These are phyloP conservation scores for Xylaria multiplex DNA, from an alignment of 2,329 filamentous ascomycete genomes.

Conservation along the genomic window DNA sequence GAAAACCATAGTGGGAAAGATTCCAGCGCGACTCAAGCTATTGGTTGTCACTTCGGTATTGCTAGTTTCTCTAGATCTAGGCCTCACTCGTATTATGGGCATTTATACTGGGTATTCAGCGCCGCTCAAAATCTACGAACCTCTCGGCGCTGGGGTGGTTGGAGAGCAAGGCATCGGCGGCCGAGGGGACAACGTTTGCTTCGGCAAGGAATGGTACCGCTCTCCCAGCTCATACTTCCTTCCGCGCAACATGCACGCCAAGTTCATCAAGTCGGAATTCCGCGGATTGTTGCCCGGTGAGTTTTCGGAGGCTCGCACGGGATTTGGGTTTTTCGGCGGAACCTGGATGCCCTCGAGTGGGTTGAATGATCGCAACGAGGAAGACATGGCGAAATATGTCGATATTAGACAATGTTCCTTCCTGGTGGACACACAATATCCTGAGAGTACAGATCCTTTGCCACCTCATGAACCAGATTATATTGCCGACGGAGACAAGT, in stretches of 20 bases:
- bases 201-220: constrained; percentile 98
- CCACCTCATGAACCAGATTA: constrained; percentile 84
- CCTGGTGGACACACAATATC: constrained; percentile 87
- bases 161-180: constrained; percentile 62
- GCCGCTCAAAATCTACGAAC: constrained; percentile 75
- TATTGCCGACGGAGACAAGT: constrained; percentile 75
- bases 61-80: constrained; percentile 71
- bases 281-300: constrained; percentile 88
- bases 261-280: constrained; percentile 93
- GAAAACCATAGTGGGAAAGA: constrained; percentile 72
- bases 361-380: constrained; percentile 91
- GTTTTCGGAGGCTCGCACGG: constrained; percentile 78
- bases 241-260: constrained; percentile 82
- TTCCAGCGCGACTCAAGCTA: constrained; percentile 81
- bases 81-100: constrained; percentile 78
- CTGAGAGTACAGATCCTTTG: constrained; percentile 58
- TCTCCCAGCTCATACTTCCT: constrained; percentile 95
- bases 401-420: constrained; percentile 81
- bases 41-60: constrained; percentile 68
- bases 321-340: constrained; percentile 80
- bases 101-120: constrained; percentile 85
- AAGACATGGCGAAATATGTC: constrained; percentile 88
- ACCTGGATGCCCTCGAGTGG: constrained; percentile 83
- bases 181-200: constrained; percentile 78
- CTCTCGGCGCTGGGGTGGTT: constrained; percentile 66